Evolutionary conservation across 1,139 yeast genomes (phyloP), one percentile per base, ranked within the genome.

Genomic region (Suhomyces yuchorum): DNA sequence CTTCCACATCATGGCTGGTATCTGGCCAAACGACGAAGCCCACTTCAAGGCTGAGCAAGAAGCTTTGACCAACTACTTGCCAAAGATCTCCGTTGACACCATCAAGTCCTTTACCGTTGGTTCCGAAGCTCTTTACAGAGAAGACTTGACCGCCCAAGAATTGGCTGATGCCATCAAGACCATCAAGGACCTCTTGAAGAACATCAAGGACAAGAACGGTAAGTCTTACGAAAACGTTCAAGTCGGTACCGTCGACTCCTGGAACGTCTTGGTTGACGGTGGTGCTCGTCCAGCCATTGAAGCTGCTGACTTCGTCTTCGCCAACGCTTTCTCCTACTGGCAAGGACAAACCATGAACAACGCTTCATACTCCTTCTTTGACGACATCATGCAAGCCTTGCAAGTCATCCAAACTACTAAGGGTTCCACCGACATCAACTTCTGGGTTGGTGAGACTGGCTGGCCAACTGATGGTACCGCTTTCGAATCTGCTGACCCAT

Each of bases 371-470:
- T 88, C 97, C 5, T 91, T 91, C 85, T 82, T 90, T 58, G 97
- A 91, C 66, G 97, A 91, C 70, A 88, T 91, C 70, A 89, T 89
- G 96, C 97, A 91, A 78, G 96, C 97, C 55, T 76, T 92, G 68
- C 96, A 88, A 77, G 77, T 79, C 52, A 82, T 92, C 63, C 96
- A 91, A 77, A 75, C 90, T 58, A 71, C 82, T 57, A 92, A 92
- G 78, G 96, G 96, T 53, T 73, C 86, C 50, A 85, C 92, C 52
- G 91, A 89, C 69, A 79, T 91, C 60, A 78, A 81, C 51, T 90
- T 92, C 78, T 91, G 93, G 91, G 93, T 92, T 62, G 98, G 98
- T 67, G 98, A 93, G 78, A 93, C 98, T 57, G 99, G 98, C 60
- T 92, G 97, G 97, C 96, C 98, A 65, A 82, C 96, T 40, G 84